Evolutionary conservation across 1,284 basidiomycete species (phyloP), one percentile per base, ranked within the genome.

Genomic region (Megacollybia platyphylla): DNA sequence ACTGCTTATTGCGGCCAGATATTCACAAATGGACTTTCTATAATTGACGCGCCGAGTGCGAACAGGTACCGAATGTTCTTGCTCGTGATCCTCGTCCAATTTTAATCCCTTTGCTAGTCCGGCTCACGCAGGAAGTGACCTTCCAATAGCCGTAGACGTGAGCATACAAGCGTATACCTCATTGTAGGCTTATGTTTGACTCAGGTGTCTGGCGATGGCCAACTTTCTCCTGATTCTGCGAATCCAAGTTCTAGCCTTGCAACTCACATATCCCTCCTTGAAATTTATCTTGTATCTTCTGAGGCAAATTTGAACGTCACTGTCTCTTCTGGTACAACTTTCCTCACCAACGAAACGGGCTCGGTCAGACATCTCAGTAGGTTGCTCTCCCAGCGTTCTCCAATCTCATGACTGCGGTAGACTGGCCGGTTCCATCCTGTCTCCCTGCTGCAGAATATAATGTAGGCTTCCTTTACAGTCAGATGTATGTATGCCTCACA

Each of bases 361-460:
- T 69, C 67, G 11, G 72, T 76, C 41, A 68, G 69, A 46, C 70
- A 73, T 51, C 51, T 71, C 7, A 59, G 68, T 45, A 72, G 59
- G 54, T 34, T 15, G 4, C 3, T 34, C 15, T 15, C 31, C 31
- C 31, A 34, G 4, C 15, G 31, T 15, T 34, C 31, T 34, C 31
- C 31, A 34, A 34, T 11, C 31, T 34, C 10, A 11, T 15, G 11
- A 11, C 10, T 34, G 11, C 0, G 11, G 15, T 34, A 11, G 10
- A 34, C 31, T 11, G 31, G 31, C 48, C 49, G 3, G 56, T 76
- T 17, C 67, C 71, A 0, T 50, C 52, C 3, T 74, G 71, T 48
- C 49, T 73, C 5, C 54, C 60, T 3, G 46, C 59, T n/a, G 73
- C 71, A 26, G 42, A 56, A 15, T 76, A 76, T 48, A 75, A 75